phyloP scores from a whole-genome alignment of 257 asterid genomes.

The Ehretia macrophylla region DNA sequence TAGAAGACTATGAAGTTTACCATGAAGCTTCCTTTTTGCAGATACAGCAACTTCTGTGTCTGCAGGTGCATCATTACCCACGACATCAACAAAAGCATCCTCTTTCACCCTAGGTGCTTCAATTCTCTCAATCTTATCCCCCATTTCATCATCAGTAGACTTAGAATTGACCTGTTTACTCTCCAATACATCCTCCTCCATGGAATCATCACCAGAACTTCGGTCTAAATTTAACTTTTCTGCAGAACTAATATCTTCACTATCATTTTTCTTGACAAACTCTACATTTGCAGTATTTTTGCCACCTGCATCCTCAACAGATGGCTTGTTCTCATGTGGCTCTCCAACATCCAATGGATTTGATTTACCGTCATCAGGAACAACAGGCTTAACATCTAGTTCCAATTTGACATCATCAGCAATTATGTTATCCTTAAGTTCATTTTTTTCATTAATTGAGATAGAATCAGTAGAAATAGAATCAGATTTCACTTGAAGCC shows the following conservation, averaged over 20 bases:
- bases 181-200: constrained; percentile 70
- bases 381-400: constrained; percentile 51
- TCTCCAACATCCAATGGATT: constrained; percentile 57
- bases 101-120: constrained; percentile 29
- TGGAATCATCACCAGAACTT: constrained; percentile 79
- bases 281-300: constrained; percentile 27
- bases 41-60: constrained; percentile 29
- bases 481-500: constrained; percentile 69
- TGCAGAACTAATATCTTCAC: constrained; percentile 41
- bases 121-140: constrained; percentile 26
- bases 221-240: constrained; percentile 57
- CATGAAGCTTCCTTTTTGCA: constrained; percentile 62
- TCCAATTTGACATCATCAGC: constrained; percentile 72
- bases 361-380: constrained; percentile 50
- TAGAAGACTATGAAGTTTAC: constrained; percentile 26
- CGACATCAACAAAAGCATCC: constrained; percentile 51
- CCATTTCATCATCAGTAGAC: constrained; percentile 30
- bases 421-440: constrained; percentile 60
- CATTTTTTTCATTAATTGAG: constrained; percentile 66
- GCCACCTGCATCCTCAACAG: constrained; percentile 29
- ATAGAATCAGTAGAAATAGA: constrained; percentile 69
- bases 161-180: constrained; percentile 39
- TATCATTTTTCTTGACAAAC: constrained; percentile 27
- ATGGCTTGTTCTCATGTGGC: constrained; percentile 30
- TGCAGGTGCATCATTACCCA: constrained; percentile 42